phyloP scores from a whole-genome alignment of 352 stramenopile genomes.

The Phytophthora podocarpi region DNA sequence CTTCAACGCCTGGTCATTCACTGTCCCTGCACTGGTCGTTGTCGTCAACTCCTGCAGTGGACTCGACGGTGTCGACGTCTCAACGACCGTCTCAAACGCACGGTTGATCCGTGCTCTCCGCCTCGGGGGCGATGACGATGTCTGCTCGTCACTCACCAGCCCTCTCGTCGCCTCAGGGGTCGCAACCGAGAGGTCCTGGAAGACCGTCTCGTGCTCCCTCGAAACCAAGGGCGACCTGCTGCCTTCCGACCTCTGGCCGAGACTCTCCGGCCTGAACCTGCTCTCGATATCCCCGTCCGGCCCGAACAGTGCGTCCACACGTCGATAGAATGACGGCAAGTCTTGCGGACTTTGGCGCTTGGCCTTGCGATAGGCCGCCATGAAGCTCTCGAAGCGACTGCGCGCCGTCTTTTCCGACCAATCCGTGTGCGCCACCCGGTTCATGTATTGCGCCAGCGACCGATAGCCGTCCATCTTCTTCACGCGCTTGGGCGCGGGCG shows the following conservation, averaged over 20 bases:
- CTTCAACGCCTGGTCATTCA: slow-evolving; percentile 19
- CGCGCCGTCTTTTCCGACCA: slow-evolving; percentile 58
- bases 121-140: not conserved
- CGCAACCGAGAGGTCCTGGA: slow-evolving; percentile 3
- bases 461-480: slow-evolving; percentile 66
- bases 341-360: slow-evolving; percentile 19
- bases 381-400: slow-evolving; percentile 64
- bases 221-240: slow-evolving; percentile 3
- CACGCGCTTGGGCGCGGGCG: slow-evolving; percentile 28
- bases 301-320: slow-evolving; percentile 25
- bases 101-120: not conserved
- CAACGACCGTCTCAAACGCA: not conserved
- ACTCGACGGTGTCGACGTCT: slow-evolving; percentile 1
- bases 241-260: slow-evolving; percentile 16
- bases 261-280: slow-evolving; percentile 17
- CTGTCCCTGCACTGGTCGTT: not conserved
- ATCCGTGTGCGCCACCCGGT: slow-evolving; percentile 33
- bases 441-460: slow-evolving; percentile 56
- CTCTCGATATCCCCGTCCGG: not conserved
- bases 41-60: slow-evolving; percentile 11
- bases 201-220: slow-evolving; percentile 2
- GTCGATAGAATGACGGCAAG: slow-evolving; percentile 7
- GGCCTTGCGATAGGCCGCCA: slow-evolving; percentile 48
- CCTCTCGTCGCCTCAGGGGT: not conserved
- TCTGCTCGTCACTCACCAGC: slow-evolving; percentile 1